Evolutionary conservation across 495 filamentous ascomycete genomes (phyloP).

Genomic region (Cetradonia linearis): DNA sequence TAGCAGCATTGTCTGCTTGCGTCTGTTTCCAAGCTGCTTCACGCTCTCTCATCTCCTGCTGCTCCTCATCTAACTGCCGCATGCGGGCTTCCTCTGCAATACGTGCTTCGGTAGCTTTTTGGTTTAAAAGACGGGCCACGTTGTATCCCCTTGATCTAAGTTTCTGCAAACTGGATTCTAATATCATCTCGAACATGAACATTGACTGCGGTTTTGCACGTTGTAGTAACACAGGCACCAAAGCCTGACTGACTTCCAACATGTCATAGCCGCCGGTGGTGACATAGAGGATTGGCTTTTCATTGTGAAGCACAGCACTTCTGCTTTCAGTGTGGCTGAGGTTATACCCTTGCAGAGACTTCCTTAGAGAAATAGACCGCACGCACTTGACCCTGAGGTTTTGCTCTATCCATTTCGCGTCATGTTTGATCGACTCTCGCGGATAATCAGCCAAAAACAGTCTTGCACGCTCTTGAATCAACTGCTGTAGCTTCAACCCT

Average conservation of each 20-base stretch:
- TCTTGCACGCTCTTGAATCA: slow-evolving; percentile 74
- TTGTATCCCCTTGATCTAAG: slow-evolving; percentile 82
- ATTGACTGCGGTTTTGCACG: slow-evolving; percentile 79
- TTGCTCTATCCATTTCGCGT: slow-evolving; percentile 80
- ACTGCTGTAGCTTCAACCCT: slow-evolving; percentile 54
- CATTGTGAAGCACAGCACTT: slow-evolving; percentile 52
- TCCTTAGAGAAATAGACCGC: slow-evolving; percentile 58
- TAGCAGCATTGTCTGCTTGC: slow-evolving; percentile 26
- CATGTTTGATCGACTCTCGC: slow-evolving; percentile 61
- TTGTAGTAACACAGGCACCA: slow-evolving; percentile 67
- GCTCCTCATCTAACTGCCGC: slow-evolving; percentile 68
- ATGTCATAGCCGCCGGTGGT: slow-evolving; percentile 57
- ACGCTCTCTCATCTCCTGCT: slow-evolving; percentile 51
- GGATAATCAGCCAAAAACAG: slow-evolving; percentile 74
- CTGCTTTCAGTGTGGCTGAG: slow-evolving; percentile 58
- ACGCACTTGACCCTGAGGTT: slow-evolving; percentile 72
- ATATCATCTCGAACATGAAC: slow-evolving; percentile 75
- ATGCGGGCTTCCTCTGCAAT: slow-evolving; percentile 73
- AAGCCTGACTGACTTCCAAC: slow-evolving; percentile 78
- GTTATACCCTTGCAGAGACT: slow-evolving; percentile 56
- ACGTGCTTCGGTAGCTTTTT: slow-evolving; percentile 71
- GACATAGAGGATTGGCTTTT: slow-evolving; percentile 46
- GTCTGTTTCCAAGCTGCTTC: slow-evolving; percentile 42
- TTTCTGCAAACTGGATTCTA: slow-evolving; percentile 69
- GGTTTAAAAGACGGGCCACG: slow-evolving; percentile 79